Percentiles rank a stretch among this genome's conserved stretches.
Evolutionary conservation across 306 rosid species (phyloP).

Genomic region (Malus sieversii): DNA sequence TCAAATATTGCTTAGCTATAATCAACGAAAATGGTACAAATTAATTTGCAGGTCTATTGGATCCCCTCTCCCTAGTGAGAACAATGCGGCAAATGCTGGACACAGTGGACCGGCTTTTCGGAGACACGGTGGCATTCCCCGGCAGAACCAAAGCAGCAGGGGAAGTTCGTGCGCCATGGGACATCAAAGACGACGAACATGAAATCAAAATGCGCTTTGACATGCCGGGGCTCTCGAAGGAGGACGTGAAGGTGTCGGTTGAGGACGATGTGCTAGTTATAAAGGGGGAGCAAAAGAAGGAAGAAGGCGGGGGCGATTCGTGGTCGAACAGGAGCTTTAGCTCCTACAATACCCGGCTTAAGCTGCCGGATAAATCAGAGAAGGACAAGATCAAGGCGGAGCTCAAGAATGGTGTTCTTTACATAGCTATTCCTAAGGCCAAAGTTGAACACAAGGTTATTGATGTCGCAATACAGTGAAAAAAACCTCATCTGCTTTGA

Average conservation of each 20-base stretch:
- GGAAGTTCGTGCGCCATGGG: constrained; percentile 59
- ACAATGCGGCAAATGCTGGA: constrained; percentile 75
- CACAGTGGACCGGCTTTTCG: constrained; percentile 58
- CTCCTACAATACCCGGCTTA: constrained; percentile 47
- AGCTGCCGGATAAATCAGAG: constrained; percentile 60
- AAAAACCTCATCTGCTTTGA: background rate
- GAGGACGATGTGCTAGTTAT: constrained; percentile 60
- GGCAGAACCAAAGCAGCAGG: constrained; percentile 39
- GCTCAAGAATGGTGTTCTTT: constrained; percentile 83
- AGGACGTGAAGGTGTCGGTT: constrained; percentile 59
- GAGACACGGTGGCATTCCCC: constrained; percentile 38
- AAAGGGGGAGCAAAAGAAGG: constrained; percentile 33
- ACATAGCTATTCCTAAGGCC: constrained; percentile 53
- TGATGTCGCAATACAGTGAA: constrained; percentile 57
- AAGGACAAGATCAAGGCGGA: constrained; percentile 65
- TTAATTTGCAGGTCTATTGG: constrained; percentile 42
- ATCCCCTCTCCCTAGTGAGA: constrained; percentile 69
- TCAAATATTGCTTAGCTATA: background rate
- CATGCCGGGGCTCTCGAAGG: constrained; percentile 85
- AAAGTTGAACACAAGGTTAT: constrained; percentile 64
- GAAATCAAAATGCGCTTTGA: constrained; percentile 68
- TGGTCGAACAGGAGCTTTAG: constrained; percentile 45
- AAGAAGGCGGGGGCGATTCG: constrained; percentile 29
- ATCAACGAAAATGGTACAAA: background rate
- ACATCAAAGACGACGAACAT: constrained; percentile 57